Evolutionary conservation across 2,329 filamentous ascomycete genomes (phyloP).

Genomic region (Phaeosphaeriaceae sp.): DNA sequence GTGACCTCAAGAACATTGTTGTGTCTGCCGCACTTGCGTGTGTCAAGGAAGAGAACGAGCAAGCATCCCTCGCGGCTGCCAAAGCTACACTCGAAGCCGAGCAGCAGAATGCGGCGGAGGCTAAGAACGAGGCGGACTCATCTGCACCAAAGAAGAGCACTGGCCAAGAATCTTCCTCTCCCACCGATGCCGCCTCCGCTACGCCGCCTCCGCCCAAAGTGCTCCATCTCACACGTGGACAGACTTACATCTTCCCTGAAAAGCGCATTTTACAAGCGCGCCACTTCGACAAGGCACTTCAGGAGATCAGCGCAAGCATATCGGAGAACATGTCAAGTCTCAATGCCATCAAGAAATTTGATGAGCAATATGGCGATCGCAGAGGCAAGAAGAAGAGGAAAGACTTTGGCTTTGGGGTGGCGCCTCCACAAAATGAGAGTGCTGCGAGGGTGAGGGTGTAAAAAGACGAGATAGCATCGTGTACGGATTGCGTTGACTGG

Average conservation of each 20-base stretch:
- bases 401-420: conserved; percentile 58
- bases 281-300: conserved; percentile 86
- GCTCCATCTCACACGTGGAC: conserved; percentile 39
- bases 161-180: neutral
- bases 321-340: conserved; percentile 92
- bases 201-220: conserved; percentile 28
- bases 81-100: conserved; percentile 17
- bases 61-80: conserved; percentile 36
- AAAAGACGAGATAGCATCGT: neutral
- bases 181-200: conserved; percentile 4
- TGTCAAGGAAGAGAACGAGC: conserved; percentile 74
- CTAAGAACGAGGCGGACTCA: neutral
- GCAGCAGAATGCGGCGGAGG: too few species aligned
- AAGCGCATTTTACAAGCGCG: conserved; percentile 68
- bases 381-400: conserved; percentile 70
- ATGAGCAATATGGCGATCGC: conserved; percentile 90
- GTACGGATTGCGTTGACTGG: neutral
- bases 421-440: conserved; percentile 35
- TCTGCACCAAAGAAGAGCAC: neutral
- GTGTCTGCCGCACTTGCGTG: conserved; percentile 81
- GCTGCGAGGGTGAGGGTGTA: conserved; percentile 41
- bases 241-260: conserved; percentile 68
- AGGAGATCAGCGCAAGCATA: conserved; percentile 90
- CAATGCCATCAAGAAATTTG: conserved; percentile 88
- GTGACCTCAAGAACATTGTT: conserved; percentile 82